Evolutionary conservation across 1,139 yeast species (phyloP), one percentile per base, ranked within the genome.

Genomic region (Hyphopichia fennica): DNA sequence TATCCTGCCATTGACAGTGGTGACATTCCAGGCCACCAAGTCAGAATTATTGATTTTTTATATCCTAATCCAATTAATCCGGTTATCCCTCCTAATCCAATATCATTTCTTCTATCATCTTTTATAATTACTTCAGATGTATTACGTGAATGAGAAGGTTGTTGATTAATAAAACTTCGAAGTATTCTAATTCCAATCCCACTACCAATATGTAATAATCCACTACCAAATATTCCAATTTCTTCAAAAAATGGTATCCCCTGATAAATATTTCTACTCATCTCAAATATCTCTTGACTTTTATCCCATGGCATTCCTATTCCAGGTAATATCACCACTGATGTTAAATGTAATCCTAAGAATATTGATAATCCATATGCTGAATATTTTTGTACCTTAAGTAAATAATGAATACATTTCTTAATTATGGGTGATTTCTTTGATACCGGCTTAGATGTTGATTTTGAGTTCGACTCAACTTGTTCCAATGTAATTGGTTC

Each of bases 1-100:
- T 79, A 81, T 0, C 95, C 95, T 4, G 86, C 69, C 39, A 82
- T 72, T 22, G 81, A 70, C 27, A 81, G 56, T 2, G 88, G 87
- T 2, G 71, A 61, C 34, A 72, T 42, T 1, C 62, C 54, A 2
- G 72, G 70, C 14, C 63, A 45, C 13, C 51, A 31, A n/a, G 57
- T 53, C 15, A 73, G 69, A 6, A 77, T 67, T 46, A 69, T 58
- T 3, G 84, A 74, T 45, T 63, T 70, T 45, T 73, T 67, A 31
- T 75, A 66, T 1, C 85, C 86, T 30, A 79, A 58, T 0, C 87
- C 87, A 15, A 81, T 51, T 11, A 80, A 48, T 15, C 77, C 69
- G 1, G 77, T 63, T 36, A 82, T 65, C 1, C 88, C 88, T 8
- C 84, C 84, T 18, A 82, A 62, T 0, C 88, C 88, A 39, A 77